phyloP scores from a whole-genome alignment of 2,329 filamentous ascomycete genomes.

The Sclerotinia subarctica region DNA sequence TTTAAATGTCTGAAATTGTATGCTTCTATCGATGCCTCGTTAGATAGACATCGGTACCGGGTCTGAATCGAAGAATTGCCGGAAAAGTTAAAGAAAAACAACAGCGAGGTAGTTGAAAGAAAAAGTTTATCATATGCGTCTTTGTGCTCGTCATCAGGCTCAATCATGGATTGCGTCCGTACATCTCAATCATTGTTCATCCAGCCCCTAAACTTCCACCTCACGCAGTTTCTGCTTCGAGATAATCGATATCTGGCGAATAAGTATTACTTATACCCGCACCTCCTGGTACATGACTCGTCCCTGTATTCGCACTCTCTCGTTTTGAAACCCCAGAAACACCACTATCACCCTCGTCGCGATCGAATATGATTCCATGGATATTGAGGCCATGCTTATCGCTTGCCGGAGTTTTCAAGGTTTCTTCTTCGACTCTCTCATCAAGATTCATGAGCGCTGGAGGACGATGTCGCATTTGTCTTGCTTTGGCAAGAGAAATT shows the following conservation, averaged over 20 bases:
- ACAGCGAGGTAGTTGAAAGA: neutral
- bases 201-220: neutral
- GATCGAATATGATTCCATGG: conserved; percentile 37
- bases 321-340: conserved; percentile 37
- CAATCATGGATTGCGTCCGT: neutral
- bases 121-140: conserved; percentile 2
- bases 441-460: conserved; percentile 79
- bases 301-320: conserved; percentile 23
- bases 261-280: conserved; percentile 15
- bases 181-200: conserved; percentile 1
- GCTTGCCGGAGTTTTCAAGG: conserved; percentile 34
- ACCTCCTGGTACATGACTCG: neutral
- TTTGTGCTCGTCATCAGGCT: neutral
- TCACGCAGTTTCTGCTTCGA: conserved; percentile 31
- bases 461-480: conserved; percentile 81
- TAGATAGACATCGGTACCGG: neutral
- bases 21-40: neutral
- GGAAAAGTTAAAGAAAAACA: conserved; percentile 10
- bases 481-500: conserved; percentile 85
- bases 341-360: conserved; percentile 38
- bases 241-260: conserved; percentile 7
- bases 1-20: conserved; percentile 9
- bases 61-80: neutral
- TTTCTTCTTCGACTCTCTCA: conserved; percentile 40
- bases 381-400: conserved; percentile 38